Base-by-base conservation (phyloP, 495 filamentous ascomycete genomes). In the Rostrohypoxylon terebratum region DNA sequence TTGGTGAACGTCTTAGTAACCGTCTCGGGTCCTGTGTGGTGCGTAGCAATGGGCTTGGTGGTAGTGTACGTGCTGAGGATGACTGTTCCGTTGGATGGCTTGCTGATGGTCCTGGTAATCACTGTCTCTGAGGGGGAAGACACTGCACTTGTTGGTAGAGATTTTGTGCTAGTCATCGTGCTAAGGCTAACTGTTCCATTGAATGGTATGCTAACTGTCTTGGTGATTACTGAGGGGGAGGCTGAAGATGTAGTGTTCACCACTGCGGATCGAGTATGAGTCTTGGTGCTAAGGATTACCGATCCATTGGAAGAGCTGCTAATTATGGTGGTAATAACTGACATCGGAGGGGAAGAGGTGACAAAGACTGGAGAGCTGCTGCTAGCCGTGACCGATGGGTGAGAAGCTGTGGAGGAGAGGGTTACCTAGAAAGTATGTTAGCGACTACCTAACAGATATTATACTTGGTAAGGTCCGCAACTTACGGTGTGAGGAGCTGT, bases 401-500 rank as follows among this genome's bases (percentile, higher is more conserved):
- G n/a, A 55, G 51, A 55, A 55, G 51, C 51, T 11, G 51, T 55
- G 34, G 18, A 28, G 2, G 51, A 34, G 6, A 55, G 25, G 10
- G 51, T 55, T 33, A 55, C 51, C 60, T 65, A 14, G 18, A 31
- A 16, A 44, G 8, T 2, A 45, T 60, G 44, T 72, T 67, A 67
- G 59, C 16, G 45, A 10, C 4, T 42, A 42, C 1, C 25, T 10
- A 21, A 42, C 4, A 18, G 21, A 6, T 11, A 18, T 28, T 5
- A 28, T 3, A 28, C 28, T 13, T 40, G 31, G 21, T 20, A n/a
- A 13, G 18, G 14, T 40, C 21, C 2, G 8, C n/a, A 20, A 9
- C 65, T 71, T 67, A 70, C 67, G 25, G 63, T 71, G 36, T 50
- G 61, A 6, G 72, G 69, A 33, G 66, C 10, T 34, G 28, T 34